Conservation (phyloP, 371 early-diverging fungal species). For the Mortierella polycephala region DNA sequence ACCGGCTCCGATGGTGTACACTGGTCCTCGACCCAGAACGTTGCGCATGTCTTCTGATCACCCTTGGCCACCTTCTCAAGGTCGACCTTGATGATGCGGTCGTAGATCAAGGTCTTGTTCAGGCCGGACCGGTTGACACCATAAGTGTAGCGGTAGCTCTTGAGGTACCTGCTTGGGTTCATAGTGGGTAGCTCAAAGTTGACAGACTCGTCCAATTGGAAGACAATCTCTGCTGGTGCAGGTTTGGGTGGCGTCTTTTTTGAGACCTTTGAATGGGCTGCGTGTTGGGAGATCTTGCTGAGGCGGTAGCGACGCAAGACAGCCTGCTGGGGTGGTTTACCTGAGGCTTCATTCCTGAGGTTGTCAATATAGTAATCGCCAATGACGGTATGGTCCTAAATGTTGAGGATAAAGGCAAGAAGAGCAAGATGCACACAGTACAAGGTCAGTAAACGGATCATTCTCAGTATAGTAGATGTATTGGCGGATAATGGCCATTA, state of each 20-base stretch:
- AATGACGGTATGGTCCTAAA: conserved; percentile 51
- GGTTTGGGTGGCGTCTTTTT: conserved; percentile 17
- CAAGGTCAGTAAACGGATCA: conserved; percentile 22
- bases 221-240: conserved; percentile 27
- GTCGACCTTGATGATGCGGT: conserved; percentile 61
- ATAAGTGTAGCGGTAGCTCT: conserved; percentile 64
- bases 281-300: conserved; percentile 25
- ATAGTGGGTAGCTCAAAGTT: conserved; percentile 69
- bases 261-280: conserved; percentile 3
- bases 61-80: conserved; percentile 35
- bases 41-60: conserved; percentile 23
- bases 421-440: conserved; percentile 17
- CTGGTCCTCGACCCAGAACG: conserved; percentile 57
- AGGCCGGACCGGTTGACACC: conserved; percentile 58
- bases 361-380: conserved; percentile 39
- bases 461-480: too few relatives aligned
- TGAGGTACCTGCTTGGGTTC: conserved; percentile 60
- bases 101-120: conserved; percentile 58
- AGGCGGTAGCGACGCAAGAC: conserved; percentile 45
- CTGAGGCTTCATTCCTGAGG: conserved; percentile 30
- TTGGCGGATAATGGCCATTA: too few relatives aligned
- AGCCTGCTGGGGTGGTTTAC: conserved; percentile 45
- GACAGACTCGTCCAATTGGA: conserved; percentile 29
- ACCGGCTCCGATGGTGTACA: conserved; percentile 70
- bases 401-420: conserved; percentile 37